Conservation (phyloP, 768 basidiomycete genomes). For the Naganishia onofrii region DNA sequence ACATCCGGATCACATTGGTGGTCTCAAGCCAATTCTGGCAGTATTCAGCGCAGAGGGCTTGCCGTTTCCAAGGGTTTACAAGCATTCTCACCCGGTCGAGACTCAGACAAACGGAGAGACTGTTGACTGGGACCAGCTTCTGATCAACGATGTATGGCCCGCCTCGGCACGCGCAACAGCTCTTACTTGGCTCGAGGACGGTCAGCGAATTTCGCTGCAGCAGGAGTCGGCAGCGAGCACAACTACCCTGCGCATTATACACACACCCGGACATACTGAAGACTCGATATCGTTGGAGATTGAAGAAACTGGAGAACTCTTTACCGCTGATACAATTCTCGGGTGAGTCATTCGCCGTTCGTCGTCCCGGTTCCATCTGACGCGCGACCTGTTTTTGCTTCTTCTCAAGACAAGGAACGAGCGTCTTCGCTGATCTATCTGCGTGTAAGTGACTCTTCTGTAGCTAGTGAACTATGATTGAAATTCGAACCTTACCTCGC, state of each 20-base stretch:
- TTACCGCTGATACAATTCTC: constrained; percentile 24
- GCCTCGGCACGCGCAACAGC: too few species aligned
- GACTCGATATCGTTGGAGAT: constrained; percentile 21
- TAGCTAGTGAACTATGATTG: not conserved
- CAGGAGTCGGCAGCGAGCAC: not conserved
- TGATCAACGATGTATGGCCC: constrained; percentile 2
- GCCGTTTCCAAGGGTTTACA: constrained; percentile 16
- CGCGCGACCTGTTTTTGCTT: not conserved
- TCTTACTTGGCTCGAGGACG: constrained; percentile 19
- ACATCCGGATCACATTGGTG: constrained; percentile 29
- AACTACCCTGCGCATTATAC: not conserved
- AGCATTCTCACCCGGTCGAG: constrained; percentile 2
- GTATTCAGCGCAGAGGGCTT: not conserved
- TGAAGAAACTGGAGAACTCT: constrained; percentile 16
- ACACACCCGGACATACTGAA: constrained; percentile 29
- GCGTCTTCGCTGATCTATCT: constrained; percentile 25
- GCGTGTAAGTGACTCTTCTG: constrained; percentile 14
- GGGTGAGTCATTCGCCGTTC: constrained; percentile 2
- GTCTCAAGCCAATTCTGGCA: constrained; percentile 7
- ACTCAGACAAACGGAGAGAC: not conserved
- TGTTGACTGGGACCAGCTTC: constrained; percentile 6
- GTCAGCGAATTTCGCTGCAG: not conserved
- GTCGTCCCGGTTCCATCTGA: not conserved
- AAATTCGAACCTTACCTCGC: not conserved
- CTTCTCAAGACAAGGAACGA: constrained; percentile 21